Conservation (phyloP, 176 grass and related monocot genomes). For the Bonia amplexicaulis region DNA sequence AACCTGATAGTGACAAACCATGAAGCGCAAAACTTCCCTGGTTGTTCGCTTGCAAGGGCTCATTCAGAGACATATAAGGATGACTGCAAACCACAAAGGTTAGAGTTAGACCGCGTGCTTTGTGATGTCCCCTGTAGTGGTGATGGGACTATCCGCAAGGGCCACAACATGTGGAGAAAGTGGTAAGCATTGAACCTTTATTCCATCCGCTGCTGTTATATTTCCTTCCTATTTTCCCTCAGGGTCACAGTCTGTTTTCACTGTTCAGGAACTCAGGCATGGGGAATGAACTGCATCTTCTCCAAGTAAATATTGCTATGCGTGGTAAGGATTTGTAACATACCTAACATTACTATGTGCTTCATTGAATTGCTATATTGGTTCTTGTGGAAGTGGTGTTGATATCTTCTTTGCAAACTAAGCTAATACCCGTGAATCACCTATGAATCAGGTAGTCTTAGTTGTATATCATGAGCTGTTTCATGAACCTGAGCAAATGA, state of each 20-base stretch:
- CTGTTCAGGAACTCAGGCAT: conserved; percentile 71
- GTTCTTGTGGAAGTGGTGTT: not conserved
- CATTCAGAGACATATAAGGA: conserved; percentile 12
- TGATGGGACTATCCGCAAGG: conserved; percentile 88
- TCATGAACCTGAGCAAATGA: not conserved
- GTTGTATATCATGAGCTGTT: not conserved
- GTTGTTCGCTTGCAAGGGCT: conserved; percentile 41
- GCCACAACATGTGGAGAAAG: conserved; percentile 85
- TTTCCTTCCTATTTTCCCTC: conserved; percentile 16
- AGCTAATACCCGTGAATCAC: not conserved
- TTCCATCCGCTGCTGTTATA: conserved; percentile 4
- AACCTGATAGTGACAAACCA: conserved; percentile 96
- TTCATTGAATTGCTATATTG: not conserved
- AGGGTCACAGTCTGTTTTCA: not conserved
- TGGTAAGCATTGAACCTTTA: conserved; percentile 45
- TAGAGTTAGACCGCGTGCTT: conserved; percentile 73
- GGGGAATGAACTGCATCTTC: conserved; percentile 70
- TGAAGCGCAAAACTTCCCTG: conserved; percentile 80
- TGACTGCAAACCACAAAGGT: conserved; percentile 7
- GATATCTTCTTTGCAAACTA: not conserved
- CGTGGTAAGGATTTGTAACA: conserved; percentile 45
- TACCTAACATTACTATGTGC: not conserved
- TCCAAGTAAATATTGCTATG: conserved; percentile 94
- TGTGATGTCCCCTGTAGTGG: conserved; percentile 98
- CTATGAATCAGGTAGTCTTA: conserved; percentile 8